Percentiles rank a stretch among this genome's conserved stretches.
Conservation (phyloP, 768 basidiomycete species). For the Tulasnella sp. region DNA sequence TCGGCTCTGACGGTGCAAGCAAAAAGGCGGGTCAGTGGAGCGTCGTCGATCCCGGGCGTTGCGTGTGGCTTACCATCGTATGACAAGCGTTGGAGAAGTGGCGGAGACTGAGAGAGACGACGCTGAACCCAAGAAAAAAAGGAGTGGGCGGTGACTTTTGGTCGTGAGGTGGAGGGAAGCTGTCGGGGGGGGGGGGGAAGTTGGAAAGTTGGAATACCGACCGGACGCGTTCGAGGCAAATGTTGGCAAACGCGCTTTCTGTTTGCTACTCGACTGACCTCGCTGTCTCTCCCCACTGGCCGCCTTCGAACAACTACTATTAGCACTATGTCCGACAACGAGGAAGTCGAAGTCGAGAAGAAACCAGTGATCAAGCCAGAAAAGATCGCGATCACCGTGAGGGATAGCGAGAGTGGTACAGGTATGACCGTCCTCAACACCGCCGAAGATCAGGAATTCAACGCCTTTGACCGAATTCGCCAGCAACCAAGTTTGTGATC, state of each 20-base stretch:
- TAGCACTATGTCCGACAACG: not conserved
- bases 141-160: not conserved
- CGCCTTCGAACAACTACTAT: not conserved
- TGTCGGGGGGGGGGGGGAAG: not conserved
- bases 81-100: not conserved
- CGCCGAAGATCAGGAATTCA: not conserved
- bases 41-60: not conserved
- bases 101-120: not conserved
- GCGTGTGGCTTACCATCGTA: not conserved
- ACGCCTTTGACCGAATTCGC: not conserved
- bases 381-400: not conserved
- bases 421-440: not conserved
- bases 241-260: not conserved
- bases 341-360: not conserved
- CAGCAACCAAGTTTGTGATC: not conserved
- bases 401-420: not conserved
- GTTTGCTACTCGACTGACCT: not conserved
- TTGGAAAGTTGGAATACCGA: not conserved
- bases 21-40: not conserved
- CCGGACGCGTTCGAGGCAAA: not conserved
- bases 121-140: not conserved
- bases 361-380: constrained; percentile 2
- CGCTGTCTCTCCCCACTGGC: not conserved
- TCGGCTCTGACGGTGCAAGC: not conserved
- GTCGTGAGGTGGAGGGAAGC: not conserved